A percentile compares a stretch with the other conserved stretches of the same genome.
These are phyloP conservation scores for Protostelium mycophagum DNA, from an alignment of 78 protist species.

Conservation along the genomic window DNA sequence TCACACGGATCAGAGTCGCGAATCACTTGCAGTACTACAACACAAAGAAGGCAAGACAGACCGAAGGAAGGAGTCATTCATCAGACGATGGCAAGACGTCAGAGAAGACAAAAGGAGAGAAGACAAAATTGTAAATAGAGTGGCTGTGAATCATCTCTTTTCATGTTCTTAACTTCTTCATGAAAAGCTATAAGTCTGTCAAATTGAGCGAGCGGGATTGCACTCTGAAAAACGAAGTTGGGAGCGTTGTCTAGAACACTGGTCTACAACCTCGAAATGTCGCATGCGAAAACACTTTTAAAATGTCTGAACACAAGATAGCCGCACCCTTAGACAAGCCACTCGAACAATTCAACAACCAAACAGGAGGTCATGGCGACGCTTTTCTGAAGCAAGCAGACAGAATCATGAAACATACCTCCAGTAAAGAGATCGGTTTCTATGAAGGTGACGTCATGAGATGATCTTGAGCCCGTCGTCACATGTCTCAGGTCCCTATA, in stretches of 20 bases:
- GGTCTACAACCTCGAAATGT: no score
- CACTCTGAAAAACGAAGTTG: no score
- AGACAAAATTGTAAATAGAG: not conserved
- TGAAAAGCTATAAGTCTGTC: no score
- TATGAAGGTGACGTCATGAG: not conserved
- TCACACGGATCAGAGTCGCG: not conserved
- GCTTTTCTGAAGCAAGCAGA: not conserved
- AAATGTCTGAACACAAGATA: not conserved
- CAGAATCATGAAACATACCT: not conserved
- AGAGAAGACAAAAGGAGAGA: no score
- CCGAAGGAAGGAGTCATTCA: not conserved
- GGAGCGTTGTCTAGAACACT: no score
- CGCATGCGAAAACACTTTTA: no score
- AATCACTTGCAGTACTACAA: not conserved
- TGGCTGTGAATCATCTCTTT: no score
- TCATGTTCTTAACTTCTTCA: no score
- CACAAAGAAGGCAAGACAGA: not conserved
- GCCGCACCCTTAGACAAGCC: not conserved
- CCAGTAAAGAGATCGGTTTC: not conserved
- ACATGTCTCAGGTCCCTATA: not conserved
- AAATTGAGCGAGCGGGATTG: no score
- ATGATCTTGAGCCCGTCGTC: not conserved
- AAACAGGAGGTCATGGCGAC: not conserved
- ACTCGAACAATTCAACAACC: not conserved
- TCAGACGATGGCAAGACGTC: no score